phyloP scores from a whole-genome alignment of 2,329 filamentous ascomycete species.

The Aspergillus texensis region DNA sequence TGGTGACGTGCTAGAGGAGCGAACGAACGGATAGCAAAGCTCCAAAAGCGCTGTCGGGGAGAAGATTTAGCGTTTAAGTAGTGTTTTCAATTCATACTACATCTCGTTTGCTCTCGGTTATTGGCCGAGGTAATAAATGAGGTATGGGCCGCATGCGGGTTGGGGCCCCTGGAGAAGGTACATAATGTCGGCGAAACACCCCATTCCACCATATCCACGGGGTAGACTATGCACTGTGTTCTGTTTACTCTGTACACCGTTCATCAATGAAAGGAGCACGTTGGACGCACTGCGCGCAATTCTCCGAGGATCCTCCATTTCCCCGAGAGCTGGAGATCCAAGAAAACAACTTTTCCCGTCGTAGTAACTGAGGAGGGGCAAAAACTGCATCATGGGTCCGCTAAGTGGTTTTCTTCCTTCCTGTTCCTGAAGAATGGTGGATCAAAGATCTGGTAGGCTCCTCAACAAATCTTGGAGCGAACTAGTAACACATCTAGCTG shows the following conservation, averaged over 20 bases:
- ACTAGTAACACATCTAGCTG: not conserved
- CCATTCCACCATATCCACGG: not conserved
- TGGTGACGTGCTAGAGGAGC: not conserved
- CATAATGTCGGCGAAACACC: conserved; percentile 6
- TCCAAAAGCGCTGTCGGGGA: not conserved
- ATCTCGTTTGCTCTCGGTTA: not conserved
- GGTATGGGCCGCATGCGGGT: not conserved
- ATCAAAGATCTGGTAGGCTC: not conserved
- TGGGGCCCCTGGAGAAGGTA: not conserved
- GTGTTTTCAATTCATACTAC: not conserved
- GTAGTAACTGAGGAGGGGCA: not conserved
- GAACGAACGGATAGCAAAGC: not conserved
- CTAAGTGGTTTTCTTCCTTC: not conserved
- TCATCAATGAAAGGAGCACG: not conserved
- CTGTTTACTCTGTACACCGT: not conserved
- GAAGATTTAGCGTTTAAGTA: not conserved
- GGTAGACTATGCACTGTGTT: no score
- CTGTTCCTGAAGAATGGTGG: not conserved
- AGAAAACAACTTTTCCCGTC: not conserved
- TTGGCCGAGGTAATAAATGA: not conserved
- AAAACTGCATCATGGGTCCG: not conserved
- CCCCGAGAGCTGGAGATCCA: not conserved
- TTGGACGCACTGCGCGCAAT: not conserved
- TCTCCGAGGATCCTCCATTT: conserved; percentile 1
- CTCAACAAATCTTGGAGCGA: not conserved